Evolutionary conservation across 352 stramenopile species (phyloP).

Genomic region (Peronospora destructor): DNA sequence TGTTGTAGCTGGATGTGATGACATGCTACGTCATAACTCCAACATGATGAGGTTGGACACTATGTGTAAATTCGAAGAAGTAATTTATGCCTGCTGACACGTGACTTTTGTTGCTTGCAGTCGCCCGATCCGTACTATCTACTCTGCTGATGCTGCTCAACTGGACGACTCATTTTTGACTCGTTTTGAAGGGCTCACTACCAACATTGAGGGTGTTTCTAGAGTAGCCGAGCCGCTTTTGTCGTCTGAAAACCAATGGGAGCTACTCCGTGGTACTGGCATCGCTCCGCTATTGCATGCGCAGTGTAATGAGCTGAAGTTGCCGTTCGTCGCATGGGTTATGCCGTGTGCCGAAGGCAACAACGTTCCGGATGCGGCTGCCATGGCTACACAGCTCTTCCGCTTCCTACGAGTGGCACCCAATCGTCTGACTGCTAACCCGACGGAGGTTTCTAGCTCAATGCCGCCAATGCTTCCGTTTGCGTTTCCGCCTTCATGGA

Average conservation of each 20-base stretch:
- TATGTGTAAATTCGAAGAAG: background rate
- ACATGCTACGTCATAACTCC: constrained; percentile 74
- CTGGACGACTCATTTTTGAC: constrained; percentile 33
- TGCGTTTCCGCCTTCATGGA: constrained; percentile 52
- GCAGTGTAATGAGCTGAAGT: constrained; percentile 27
- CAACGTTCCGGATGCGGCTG: constrained; percentile 66
- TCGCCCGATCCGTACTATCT: constrained; percentile 54
- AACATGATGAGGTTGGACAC: constrained; percentile 56
- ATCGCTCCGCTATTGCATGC: constrained; percentile 47
- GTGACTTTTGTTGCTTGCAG: constrained; percentile 19
- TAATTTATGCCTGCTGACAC: background rate
- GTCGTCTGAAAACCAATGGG: constrained; percentile 30
- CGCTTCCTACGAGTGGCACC: constrained; percentile 30
- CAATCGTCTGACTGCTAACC: constrained; percentile 13
- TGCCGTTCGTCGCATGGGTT: constrained; percentile 51
- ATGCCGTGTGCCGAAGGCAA: constrained; percentile 73
- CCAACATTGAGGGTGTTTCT: background rate
- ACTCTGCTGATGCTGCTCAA: constrained; percentile 26
- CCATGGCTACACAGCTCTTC: constrained; percentile 46
- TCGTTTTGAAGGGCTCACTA: constrained; percentile 33
- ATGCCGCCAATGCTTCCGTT: constrained; percentile 29
- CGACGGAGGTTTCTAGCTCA: constrained; percentile 6
- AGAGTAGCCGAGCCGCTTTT: constrained; percentile 7
- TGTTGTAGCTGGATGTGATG: constrained; percentile 58
- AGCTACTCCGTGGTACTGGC: constrained; percentile 45